phyloP scores from a whole-genome alignment of 352 stramenopile species.

The Pythium volutum region DNA sequence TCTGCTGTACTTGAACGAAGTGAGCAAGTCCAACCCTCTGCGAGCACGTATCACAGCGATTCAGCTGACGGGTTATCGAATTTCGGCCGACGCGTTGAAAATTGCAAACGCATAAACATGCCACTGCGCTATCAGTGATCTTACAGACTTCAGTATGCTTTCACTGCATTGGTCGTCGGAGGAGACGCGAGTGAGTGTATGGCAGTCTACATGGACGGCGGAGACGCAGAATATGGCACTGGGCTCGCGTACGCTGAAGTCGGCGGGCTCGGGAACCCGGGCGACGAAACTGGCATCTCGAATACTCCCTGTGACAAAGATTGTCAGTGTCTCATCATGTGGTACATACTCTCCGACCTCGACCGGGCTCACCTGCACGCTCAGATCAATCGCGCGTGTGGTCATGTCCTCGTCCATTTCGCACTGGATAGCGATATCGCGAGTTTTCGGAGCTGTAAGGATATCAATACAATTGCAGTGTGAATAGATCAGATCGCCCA shows the following conservation, averaged over 20 bases:
- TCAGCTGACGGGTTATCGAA: conserved; percentile 65
- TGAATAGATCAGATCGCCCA: neutral
- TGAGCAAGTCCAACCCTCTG: conserved; percentile 78
- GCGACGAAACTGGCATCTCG: conserved; percentile 47
- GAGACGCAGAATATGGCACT: conserved; percentile 16
- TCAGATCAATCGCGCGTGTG: conserved; percentile 67
- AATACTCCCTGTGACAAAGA: conserved; percentile 51
- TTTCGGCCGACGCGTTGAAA: conserved; percentile 43
- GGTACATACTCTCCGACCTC: neutral
- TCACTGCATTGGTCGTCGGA: too few relatives aligned
- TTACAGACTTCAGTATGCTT: neutral
- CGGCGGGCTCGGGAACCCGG: conserved; percentile 41
- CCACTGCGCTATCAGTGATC: neutral
- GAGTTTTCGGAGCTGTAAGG: conserved; percentile 46
- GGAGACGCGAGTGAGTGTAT: too few relatives aligned
- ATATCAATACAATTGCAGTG: neutral
- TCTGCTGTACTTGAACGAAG: conserved; percentile 75
- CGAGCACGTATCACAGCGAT: conserved; percentile 65
- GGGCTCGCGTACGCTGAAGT: conserved; percentile 29
- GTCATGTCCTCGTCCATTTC: conserved; percentile 86
- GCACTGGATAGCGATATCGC: conserved; percentile 67
- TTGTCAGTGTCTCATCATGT: neutral
- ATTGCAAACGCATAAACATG: conserved; percentile 53
- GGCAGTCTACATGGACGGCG: conserved; percentile 15
- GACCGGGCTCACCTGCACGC: conserved; percentile 43